Evolutionary conservation across 73 alveolate species (phyloP).

Genomic region (Tetrahymena malaccensis): DNA sequence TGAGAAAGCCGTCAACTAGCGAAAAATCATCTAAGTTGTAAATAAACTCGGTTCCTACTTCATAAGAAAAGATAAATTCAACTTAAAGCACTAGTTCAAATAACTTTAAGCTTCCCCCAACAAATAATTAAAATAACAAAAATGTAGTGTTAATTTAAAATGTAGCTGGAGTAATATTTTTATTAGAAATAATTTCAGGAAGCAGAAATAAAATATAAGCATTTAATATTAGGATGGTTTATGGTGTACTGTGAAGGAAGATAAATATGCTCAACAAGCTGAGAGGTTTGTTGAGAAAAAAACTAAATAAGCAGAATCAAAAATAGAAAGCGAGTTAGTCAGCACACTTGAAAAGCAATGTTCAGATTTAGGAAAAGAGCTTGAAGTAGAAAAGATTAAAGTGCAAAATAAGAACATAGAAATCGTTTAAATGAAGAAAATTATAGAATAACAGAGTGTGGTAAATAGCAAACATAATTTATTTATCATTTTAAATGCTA

Average conservation of each 20-base stretch:
- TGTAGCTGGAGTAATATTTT: not conserved
- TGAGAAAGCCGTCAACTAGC: not conserved
- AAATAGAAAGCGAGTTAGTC: not conserved
- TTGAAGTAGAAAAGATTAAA: not conserved
- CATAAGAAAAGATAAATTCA: not conserved
- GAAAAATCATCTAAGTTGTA: not conserved
- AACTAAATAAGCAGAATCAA: not conserved
- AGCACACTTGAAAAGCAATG: not conserved
- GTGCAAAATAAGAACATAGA: not conserved
- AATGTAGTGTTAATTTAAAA: not conserved
- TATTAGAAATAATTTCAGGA: not conserved
- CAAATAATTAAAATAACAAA: not conserved
- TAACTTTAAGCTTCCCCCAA: not conserved
- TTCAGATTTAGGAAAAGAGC: not conserved
- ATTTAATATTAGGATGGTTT: not conserved
- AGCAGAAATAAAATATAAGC: not conserved
- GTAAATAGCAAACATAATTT: not conserved
- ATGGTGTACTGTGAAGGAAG: not conserved
- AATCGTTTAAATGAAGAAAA: not conserved
- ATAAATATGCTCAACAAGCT: not conserved
- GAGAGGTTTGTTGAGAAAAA: not conserved
- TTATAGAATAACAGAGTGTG: not conserved
- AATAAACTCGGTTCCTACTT: not conserved
- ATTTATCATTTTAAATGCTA: too few species aligned
- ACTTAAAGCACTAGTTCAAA: not conserved